Evolutionary conservation across 805 yeast species (phyloP).

Genomic region (Saccharomycopsis javanensis): DNA sequence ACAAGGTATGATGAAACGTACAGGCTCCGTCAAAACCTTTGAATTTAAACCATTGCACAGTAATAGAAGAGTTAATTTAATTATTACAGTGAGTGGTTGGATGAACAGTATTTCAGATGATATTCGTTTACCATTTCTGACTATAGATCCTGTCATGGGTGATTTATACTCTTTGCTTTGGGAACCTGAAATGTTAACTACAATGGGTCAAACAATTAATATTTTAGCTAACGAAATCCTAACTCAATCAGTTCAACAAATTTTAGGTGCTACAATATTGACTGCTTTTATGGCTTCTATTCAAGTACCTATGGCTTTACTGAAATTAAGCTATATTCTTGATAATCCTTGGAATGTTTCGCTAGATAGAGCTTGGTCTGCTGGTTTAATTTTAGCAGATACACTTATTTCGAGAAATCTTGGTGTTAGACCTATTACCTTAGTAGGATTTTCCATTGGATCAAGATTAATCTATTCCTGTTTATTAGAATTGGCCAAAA

Average conservation of each 20-base stretch:
- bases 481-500: slow-evolving; percentile 70
- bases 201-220: slow-evolving; percentile 92
- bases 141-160: slow-evolving; percentile 97
- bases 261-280: slow-evolving; percentile 82
- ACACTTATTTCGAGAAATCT: slow-evolving; percentile 77
- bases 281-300: slow-evolving; percentile 88
- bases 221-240: slow-evolving; percentile 91
- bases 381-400: slow-evolving; percentile 86
- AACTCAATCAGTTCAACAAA: slow-evolving; percentile 89
- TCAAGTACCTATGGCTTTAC: slow-evolving; percentile 83
- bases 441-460: slow-evolving; percentile 90
- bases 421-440: slow-evolving; percentile 85
- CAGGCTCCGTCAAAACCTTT: slow-evolving; percentile 88
- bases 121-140: slow-evolving; percentile 89
- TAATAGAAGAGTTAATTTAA: slow-evolving; percentile 76
- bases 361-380: slow-evolving; percentile 93
- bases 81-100: slow-evolving; percentile 94
- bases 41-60: slow-evolving; percentile 90
- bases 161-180: slow-evolving; percentile 84
- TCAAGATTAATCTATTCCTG: slow-evolving; percentile 89
- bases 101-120: slow-evolving; percentile 93
- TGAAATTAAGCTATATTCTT: slow-evolving; percentile 78
- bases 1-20: slow-evolving; percentile 74
- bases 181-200: slow-evolving; percentile 97
- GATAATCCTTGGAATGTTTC: slow-evolving; percentile 99